Evolutionary conservation across 202 grass and related monocot species (phyloP).

Genomic region (Setaria viridis): DNA sequence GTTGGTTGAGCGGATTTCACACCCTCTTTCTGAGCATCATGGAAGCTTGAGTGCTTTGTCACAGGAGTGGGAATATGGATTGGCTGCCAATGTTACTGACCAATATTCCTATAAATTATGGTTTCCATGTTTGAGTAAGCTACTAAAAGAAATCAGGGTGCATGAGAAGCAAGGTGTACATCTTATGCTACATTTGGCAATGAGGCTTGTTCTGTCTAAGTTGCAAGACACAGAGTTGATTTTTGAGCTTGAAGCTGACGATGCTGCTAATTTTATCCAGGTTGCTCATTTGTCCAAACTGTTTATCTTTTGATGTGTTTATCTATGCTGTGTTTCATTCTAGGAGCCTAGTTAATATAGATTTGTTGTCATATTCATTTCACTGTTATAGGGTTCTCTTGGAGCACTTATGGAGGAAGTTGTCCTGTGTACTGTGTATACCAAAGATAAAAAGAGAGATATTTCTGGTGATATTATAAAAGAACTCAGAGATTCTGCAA

Average conservation of each 20-base stretch:
- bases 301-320: background rate
- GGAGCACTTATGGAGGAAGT: constrained; percentile 84
- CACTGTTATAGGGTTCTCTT: constrained; percentile 67
- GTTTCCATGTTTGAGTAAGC: constrained; percentile 88
- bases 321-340: constrained; percentile 6
- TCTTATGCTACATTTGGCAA: constrained; percentile 62
- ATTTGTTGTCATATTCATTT: constrained; percentile 18
- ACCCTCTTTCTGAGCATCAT: constrained; percentile 33
- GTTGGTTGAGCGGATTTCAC: constrained; percentile 49
- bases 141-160: constrained; percentile 68
- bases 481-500: constrained; percentile 57
- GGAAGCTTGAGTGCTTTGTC: constrained; percentile 45
- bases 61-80: constrained; percentile 80
- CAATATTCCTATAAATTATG: constrained; percentile 88
- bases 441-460: constrained; percentile 57
- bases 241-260: constrained; percentile 76
- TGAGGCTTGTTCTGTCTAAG: constrained; percentile 72
- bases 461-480: constrained; percentile 56
- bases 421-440: constrained; percentile 61
- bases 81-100: constrained; percentile 63
- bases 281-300: constrained; percentile 48
- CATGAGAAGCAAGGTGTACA: constrained; percentile 54
- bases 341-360: constrained; percentile 6
- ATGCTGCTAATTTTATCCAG: constrained; percentile 72
- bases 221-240: constrained; percentile 80